These are phyloP conservation scores for Fagopyrum tataricum DNA, from an alignment of 148 eudicot species.

Conservation along the genomic window DNA sequence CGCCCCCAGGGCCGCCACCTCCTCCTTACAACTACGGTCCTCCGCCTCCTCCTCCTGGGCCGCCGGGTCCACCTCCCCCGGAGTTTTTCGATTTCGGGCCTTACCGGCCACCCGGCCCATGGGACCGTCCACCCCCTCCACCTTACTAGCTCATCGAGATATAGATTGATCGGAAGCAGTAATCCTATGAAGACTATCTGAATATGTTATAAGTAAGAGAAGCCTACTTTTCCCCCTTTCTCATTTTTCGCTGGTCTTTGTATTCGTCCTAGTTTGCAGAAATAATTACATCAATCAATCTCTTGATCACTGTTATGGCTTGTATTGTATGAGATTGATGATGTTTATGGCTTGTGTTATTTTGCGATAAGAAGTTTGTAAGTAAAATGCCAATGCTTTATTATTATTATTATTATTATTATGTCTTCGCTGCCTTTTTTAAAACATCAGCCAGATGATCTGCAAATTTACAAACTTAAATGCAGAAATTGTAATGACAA, in stretches of 20 bases:
- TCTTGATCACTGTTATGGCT: neutral
- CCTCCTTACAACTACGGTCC: neutral
- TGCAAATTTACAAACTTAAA: neutral
- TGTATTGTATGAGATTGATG: neutral
- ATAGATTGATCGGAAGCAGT: neutral
- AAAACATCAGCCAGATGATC: neutral
- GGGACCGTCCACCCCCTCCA: neutral
- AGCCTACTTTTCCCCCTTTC: neutral
- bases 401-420: no score
- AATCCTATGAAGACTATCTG: neutral
- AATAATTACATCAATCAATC: neutral
- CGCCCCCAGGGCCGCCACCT: neutral
- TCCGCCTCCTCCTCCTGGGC: neutral
- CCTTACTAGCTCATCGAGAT: neutral
- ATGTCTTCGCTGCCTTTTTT: neutral
- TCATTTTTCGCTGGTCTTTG: neutral
- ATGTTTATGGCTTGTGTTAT: neutral
- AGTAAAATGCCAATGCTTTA: neutral
- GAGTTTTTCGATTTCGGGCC: neutral
- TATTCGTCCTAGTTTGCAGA: neutral
- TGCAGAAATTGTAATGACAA: no score
- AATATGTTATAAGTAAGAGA: neutral
- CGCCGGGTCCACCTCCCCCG: neutral
- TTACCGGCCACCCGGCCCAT: neutral
- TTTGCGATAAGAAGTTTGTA: neutral